phyloP scores from a whole-genome alignment of 768 basidiomycete species.

The Lactarius vividus region DNA sequence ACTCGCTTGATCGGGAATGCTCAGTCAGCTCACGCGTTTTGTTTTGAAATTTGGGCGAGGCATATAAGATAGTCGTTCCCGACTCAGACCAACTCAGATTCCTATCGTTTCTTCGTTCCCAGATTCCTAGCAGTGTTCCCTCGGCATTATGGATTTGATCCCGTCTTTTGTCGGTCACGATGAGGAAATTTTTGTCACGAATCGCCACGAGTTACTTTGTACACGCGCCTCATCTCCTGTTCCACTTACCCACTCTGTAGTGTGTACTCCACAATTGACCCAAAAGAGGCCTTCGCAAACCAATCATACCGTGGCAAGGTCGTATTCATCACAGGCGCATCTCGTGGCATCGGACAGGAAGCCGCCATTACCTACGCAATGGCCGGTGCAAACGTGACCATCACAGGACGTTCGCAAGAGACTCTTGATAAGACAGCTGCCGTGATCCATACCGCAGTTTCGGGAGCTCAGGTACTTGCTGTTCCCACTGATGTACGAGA shows the following conservation, averaged over 20 bases:
- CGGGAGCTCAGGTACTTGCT: background rate
- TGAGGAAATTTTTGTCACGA: background rate
- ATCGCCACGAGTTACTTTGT: background rate
- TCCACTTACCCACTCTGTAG: background rate
- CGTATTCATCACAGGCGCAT: conserved; percentile 12
- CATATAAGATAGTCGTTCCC: background rate
- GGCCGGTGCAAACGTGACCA: conserved; percentile 21
- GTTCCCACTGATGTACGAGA: no score
- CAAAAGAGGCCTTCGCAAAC: background rate
- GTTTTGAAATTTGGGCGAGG: no score
- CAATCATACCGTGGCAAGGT: conserved; percentile 19
- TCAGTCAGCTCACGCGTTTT: no score
- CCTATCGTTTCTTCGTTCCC: background rate
- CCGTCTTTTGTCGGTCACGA: background rate
- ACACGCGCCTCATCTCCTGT: background rate
- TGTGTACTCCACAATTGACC: background rate
- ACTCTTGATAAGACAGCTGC: conserved; percentile 23
- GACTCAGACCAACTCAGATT: background rate
- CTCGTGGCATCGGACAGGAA: conserved; percentile 24
- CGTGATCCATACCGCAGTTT: background rate
- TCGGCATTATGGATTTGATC: background rate
- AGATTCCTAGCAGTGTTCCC: background rate
- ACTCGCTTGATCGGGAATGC: no score
- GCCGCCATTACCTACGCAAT: conserved; percentile 19
- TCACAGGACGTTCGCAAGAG: conserved; percentile 8